Percentiles rank a stretch among this genome's conserved stretches.
phyloP scores from a whole-genome alignment of 768 basidiomycete genomes.

The Termitomyces sp. region DNA sequence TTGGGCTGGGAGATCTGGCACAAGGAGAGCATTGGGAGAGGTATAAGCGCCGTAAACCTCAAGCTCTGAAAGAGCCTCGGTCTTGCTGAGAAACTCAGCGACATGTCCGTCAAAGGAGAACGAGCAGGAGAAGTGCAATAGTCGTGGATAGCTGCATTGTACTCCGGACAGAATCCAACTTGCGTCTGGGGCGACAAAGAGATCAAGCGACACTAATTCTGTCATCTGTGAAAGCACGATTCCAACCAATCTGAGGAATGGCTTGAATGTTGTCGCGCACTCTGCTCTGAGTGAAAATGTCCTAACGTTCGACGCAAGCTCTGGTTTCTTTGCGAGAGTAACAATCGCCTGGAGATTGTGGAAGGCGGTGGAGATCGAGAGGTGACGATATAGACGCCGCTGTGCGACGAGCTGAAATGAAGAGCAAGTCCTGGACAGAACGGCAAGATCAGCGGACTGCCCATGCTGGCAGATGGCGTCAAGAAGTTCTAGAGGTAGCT shows the following conservation, averaged over 20 bases:
- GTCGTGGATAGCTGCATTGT: slow-evolving; percentile 33
- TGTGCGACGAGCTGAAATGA: slow-evolving; percentile 44
- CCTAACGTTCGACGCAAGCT: slow-evolving; percentile 56
- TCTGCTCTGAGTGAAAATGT: slow-evolving; percentile 51
- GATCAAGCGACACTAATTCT: slow-evolving; percentile 49
- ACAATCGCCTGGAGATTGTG: slow-evolving; percentile 43
- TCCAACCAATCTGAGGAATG: slow-evolving; percentile 45
- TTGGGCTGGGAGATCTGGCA: slow-evolving; percentile 30
- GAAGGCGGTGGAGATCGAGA: slow-evolving; percentile 38
- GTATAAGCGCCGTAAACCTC: slow-evolving; percentile 39
- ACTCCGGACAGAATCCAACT: slow-evolving; percentile 47
- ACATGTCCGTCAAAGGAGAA: slow-evolving; percentile 57
- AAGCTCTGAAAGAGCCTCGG: slow-evolving; percentile 50
- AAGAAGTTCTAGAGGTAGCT: slow-evolving; percentile 59
- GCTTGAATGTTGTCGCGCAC: slow-evolving; percentile 32
- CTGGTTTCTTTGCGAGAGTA: slow-evolving; percentile 52
- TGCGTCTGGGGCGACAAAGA: slow-evolving; percentile 43
- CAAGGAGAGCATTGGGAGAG: slow-evolving; percentile 19
- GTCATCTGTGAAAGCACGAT: slow-evolving; percentile 56
- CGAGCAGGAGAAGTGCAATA: slow-evolving; percentile 53
- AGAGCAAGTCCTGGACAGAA: slow-evolving; percentile 39
- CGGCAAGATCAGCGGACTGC: slow-evolving; percentile 33
- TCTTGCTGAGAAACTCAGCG: slow-evolving; percentile 50
- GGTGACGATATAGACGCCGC: slow-evolving; percentile 56
- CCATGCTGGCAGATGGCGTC: slow-evolving; percentile 38